phyloP scores from a whole-genome alignment of 2,329 filamentous ascomycete species.

The Apiospora pterosperma region DNA sequence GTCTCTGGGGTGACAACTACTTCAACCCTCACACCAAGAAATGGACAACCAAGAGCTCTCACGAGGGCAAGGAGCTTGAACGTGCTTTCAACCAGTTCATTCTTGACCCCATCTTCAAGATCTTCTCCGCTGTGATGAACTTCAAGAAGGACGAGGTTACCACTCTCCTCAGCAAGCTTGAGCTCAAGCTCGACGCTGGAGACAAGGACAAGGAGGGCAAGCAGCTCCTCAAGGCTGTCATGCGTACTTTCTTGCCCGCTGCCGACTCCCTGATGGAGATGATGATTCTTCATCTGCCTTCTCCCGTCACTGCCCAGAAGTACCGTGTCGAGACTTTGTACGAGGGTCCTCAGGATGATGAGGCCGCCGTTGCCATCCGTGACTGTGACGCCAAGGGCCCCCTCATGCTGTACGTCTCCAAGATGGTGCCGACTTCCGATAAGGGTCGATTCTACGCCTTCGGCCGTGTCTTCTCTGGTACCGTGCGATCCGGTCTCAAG shows the following conservation, averaged over 20 bases:
- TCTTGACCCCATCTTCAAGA: slow-evolving; percentile 99
- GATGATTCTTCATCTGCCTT: slow-evolving; percentile 99
- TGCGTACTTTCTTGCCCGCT: slow-evolving; percentile 98
- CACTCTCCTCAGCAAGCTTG: slow-evolving; percentile 84
- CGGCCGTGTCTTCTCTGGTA: slow-evolving; percentile 99
- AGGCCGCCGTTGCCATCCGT: slow-evolving; percentile 91
- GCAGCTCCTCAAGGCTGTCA: slow-evolving; percentile 94
- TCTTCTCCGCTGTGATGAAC: slow-evolving; percentile 96
- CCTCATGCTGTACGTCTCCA: slow-evolving; percentile 99
- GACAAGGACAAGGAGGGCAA: slow-evolving; percentile 97
- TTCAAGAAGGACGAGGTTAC: slow-evolving; percentile 93
- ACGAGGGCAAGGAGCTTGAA: slow-evolving; percentile 87
- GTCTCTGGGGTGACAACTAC: slow-evolving; percentile 99
- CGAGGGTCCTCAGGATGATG: slow-evolving; percentile 93
- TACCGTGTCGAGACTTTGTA: slow-evolving; percentile 99
- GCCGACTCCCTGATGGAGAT: slow-evolving; percentile 98
- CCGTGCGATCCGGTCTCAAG: slow-evolving; percentile 95
- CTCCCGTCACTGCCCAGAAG: slow-evolving; percentile 89
- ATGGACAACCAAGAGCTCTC: slow-evolving; percentile 85
- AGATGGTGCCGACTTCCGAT: slow-evolving; percentile 99
- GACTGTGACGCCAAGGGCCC: slow-evolving; percentile 97
- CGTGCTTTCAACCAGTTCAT: slow-evolving; percentile 99
- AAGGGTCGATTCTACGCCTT: slow-evolving; percentile 99
- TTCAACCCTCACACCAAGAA: slow-evolving; percentile 99
- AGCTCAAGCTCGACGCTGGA: slow-evolving; percentile 82